Base-by-base conservation (phyloP, 345 rosid species). In the Clausena lansium region DNA sequence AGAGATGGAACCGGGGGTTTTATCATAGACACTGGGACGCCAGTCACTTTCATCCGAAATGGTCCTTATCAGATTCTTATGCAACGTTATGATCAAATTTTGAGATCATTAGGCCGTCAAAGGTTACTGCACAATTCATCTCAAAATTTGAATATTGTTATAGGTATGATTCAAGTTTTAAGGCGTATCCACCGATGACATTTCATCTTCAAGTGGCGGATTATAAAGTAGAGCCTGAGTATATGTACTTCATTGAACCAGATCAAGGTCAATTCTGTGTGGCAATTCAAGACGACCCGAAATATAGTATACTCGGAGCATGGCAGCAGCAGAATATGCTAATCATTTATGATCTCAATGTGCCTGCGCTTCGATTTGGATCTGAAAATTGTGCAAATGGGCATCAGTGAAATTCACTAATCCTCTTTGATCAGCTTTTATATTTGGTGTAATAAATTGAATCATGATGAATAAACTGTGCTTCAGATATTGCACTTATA, bases 201-300 rank as follows among this genome's bases (percentile, higher is more conserved):
- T 76, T 47, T 30, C 76, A 80, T 71, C 76, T 80, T 17, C 27
- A n/a, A 27, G 78, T 6, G 13, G 83, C 68, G 28, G 33, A 80
- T 47, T 68, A 45, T n/a, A 33, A 35, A 24, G 76, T 80, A 0
- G 25, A 27, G 6, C 76, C 79, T 11, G 25, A 14, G 7, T 50
- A 76, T 55, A 17, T 67, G 64, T 27, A 45, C 57, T 27, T 62
- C 10, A 30, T 59, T n/a, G 36, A 27, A 6, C 39, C 13, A 5
- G 35, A 24, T 6, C 1, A 4, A 67, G 71, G 38, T 35, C 54
- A 54, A 30, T 70, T 63, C 30, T 38, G 78, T n/a, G 33, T 80
- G 55, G 79, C 67, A 4, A 14, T 63, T 47, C 2, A 10, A 7
- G 14, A 20, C 1, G 60, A 24, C 36, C 6, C 20, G 2, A 41